Conservation (phyloP, 352 stramenopile species). For the Phytophthora colocasiae region DNA sequence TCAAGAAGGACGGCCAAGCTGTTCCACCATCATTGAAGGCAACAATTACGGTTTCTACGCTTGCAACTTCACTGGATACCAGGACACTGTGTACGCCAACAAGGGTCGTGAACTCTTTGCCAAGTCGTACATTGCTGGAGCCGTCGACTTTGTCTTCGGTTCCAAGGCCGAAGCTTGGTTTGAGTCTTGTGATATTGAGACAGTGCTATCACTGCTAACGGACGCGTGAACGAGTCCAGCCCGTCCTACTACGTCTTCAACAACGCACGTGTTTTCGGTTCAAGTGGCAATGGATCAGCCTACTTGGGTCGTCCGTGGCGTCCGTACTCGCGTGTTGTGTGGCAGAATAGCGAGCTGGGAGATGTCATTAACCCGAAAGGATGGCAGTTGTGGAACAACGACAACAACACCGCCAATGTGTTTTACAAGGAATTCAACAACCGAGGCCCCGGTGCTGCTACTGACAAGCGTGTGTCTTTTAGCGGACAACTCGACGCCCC, state of each 20-base stretch:
- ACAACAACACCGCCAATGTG: slow-evolving; percentile 10
- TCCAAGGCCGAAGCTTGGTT: slow-evolving; percentile 10
- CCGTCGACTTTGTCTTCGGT: slow-evolving; percentile 26
- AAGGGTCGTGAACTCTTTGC: slow-evolving; percentile 15
- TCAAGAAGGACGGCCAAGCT: slow-evolving; percentile 11
- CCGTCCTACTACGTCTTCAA: slow-evolving; percentile 24
- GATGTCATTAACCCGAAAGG: slow-evolving; percentile 15
- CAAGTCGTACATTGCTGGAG: slow-evolving; percentile 13
- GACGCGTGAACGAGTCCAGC: neutral
- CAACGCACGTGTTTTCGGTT: slow-evolving; percentile 15
- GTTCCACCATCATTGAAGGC: slow-evolving; percentile 13
- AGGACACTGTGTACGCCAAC: slow-evolving; percentile 24
- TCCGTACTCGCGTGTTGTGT: slow-evolving; percentile 13
- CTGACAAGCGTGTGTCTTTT: slow-evolving; percentile 13
- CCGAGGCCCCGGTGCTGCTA: slow-evolving; percentile 11
- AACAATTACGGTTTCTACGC: slow-evolving; percentile 21
- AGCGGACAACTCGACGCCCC: slow-evolving; percentile 7
- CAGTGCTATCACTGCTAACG: slow-evolving; percentile 18
- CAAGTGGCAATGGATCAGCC: neutral
- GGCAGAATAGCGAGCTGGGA: slow-evolving; percentile 14
- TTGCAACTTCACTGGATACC: slow-evolving; percentile 21
- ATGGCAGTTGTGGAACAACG: slow-evolving; percentile 15
- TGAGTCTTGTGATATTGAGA: slow-evolving; percentile 18
- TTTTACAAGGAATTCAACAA: slow-evolving; percentile 27
- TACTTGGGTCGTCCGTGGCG: slow-evolving; percentile 20